Evolutionary conservation across 1,139 yeast species (phyloP), one percentile per base, ranked within the genome.

Genomic region (Hansenula lynferdii): DNA sequence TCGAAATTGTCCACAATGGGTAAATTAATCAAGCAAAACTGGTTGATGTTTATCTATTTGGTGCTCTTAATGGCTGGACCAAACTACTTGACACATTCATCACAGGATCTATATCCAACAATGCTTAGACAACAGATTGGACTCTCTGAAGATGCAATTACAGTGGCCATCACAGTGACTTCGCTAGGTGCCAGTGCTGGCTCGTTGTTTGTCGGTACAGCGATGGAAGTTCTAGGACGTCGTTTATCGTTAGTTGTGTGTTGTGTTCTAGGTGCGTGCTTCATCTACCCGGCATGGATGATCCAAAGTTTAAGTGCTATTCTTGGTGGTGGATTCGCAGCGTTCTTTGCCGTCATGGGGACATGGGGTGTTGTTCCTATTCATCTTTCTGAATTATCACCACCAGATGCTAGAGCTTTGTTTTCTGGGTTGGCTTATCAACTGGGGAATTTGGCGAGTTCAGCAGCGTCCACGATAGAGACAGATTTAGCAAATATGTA

Each of bases 401-500:
- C 77, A 24, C 77, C 79, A 28, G 71, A 70, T 48, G 73, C 69
- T 49, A 65, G 79, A 57, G 61, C 79, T 1, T 66, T 76, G 44
- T 69, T 75, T 20, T 65, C 72, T 17, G 83, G 82, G 42, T 61
- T 74, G 26, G 61, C 77, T 20, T 76, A 77, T 50, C 82, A 77
- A 57, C 64, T 77, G 46, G 82, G 82, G 61, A 77, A 76, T 52
- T 64, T 77, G 55, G 76, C 75, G 22, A 67, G 77, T 11, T 69
- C 78, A 31, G 81, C 81, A 2, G 69, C 77, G n/a, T 71, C 80
- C 1, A 77, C 82, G n/a, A 77, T 77, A 44, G 81, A 76, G 55
- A 63, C 80, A 8, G 65, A 72, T 15, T 63, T 77, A 43, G 77
- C 80, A 24, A 63, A 65, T 36, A 56, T 63, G 40, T 77, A 74